These are phyloP conservation scores for Vachellia pachyceras DNA, from an alignment of 306 rosid species.

Conservation along the genomic window DNA sequence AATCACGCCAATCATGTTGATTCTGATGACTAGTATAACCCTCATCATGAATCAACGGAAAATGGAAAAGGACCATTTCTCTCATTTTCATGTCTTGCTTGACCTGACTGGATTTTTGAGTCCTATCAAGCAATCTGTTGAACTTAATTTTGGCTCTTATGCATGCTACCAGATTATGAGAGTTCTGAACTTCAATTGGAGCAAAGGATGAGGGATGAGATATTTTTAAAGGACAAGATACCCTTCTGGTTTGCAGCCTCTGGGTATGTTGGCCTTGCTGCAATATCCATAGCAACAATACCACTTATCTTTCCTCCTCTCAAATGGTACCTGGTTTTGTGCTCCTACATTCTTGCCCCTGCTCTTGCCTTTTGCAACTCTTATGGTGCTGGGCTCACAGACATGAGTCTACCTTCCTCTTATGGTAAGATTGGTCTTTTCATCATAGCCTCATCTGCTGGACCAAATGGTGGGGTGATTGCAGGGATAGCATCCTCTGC, in stretches of 20 bases:
- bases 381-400: conserved; percentile 53
- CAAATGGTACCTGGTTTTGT: conserved; percentile 88
- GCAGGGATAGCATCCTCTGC: conserved; percentile 85
- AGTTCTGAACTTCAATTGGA: conserved; percentile 54
- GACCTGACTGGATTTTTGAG: neutral
- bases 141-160: conserved; percentile 35
- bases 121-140: conserved; percentile 5
- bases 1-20: conserved; percentile 8
- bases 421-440: conserved; percentile 93
- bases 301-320: conserved; percentile 89
- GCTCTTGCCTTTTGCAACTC: conserved; percentile 30
- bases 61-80: conserved; percentile 8
- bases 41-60: neutral
- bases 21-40: conserved; percentile 21
- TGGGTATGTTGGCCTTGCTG: conserved; percentile 81
- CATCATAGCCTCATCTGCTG: conserved; percentile 75
- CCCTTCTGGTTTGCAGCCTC: conserved; percentile 88
- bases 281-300: conserved; percentile 69
- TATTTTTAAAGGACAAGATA: conserved; percentile 81
- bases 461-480: conserved; percentile 78
- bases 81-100: conserved; percentile 27
- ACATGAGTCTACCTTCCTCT: conserved; percentile 77
- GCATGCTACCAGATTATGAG: conserved; percentile 56
- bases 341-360: conserved; percentile 85
- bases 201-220: conserved; percentile 60